phyloP scores from a whole-genome alignment of 1,139 yeast species.

The Kazachstania sp. region DNA sequence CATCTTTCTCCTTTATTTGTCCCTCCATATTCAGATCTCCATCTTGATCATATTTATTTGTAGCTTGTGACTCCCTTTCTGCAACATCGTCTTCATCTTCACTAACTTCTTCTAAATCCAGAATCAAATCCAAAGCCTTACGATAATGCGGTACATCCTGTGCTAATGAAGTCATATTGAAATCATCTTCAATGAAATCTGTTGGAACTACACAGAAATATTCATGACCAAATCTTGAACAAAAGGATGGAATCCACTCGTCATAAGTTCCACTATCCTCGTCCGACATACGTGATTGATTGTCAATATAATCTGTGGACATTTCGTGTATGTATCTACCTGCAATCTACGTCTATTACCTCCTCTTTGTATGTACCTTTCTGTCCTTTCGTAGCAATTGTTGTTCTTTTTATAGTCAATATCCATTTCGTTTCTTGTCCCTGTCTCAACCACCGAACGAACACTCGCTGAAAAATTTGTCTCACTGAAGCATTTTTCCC shows the following conservation, averaged over 20 bases:
- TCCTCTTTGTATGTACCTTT: not conserved
- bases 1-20: not conserved
- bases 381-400: not conserved
- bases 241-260: conserved; percentile 87
- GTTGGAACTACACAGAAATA: conserved; percentile 88
- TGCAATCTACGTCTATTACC: not conserved
- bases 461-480: not conserved
- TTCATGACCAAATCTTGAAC: conserved; percentile 84
- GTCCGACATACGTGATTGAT: conserved; percentile 18
- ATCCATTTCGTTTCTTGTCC: too few species aligned
- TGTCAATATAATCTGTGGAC: conserved; percentile 22
- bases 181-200: conserved; percentile 93
- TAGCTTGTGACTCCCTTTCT: conserved; percentile 1
- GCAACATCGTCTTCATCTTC: conserved; percentile 26
- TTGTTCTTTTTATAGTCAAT: too few species aligned
- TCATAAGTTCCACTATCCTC: conserved; percentile 35
- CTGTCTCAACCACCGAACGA: too few species aligned
- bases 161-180: conserved; percentile 83
- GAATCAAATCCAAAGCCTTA: conserved; percentile 83
- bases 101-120: conserved; percentile 75
- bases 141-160: conserved; percentile 83
- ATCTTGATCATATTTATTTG: conserved; percentile 10
- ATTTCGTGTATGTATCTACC: conserved; percentile 2
- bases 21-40: conserved; percentile 4
- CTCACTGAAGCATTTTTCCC: not conserved